Conservation (phyloP, 2,329 filamentous ascomycete species). For the Penicillium hordei region DNA sequence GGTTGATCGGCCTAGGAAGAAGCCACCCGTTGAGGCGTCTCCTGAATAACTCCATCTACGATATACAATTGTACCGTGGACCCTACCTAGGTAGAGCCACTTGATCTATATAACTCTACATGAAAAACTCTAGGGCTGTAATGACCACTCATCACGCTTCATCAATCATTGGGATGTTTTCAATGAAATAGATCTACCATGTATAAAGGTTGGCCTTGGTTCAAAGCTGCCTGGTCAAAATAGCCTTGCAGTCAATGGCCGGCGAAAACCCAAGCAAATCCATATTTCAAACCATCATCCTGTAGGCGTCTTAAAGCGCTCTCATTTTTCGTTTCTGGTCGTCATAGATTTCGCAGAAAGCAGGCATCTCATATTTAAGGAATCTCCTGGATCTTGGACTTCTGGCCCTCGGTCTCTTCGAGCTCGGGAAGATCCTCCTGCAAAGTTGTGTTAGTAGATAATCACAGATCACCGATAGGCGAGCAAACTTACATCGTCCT, state of each 20-base stretch:
- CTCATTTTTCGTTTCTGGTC: slow-evolving; percentile 28
- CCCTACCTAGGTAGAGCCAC: background rate
- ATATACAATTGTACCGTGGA: background rate
- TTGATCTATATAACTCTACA: background rate
- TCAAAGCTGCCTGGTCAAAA: background rate
- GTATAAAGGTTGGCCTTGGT: background rate
- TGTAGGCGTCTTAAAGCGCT: slow-evolving; percentile 16
- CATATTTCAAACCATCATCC: slow-evolving; percentile 14
- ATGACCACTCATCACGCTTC: slow-evolving; percentile 7
- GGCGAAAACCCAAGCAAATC: slow-evolving; percentile 6
- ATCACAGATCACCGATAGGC: background rate
- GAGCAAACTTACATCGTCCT: slow-evolving; percentile 54
- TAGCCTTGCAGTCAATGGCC: slow-evolving; percentile 1
- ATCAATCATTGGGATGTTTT: slow-evolving; percentile 13
- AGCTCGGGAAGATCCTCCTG: slow-evolving; percentile 86
- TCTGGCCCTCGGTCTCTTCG: slow-evolving; percentile 41
- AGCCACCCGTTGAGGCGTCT: background rate
- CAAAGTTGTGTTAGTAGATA: slow-evolving; percentile 8
- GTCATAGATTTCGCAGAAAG: slow-evolving; percentile 24
- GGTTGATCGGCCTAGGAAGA: background rate
- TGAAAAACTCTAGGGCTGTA: background rate
- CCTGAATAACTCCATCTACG: too few relatives aligned
- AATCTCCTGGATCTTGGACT: slow-evolving; percentile 42
- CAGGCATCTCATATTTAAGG: slow-evolving; percentile 26
- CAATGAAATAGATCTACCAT: slow-evolving; percentile 4